phyloP scores from a whole-genome alignment of 768 basidiomycete species.

The Xanthoconium purpureum region DNA sequence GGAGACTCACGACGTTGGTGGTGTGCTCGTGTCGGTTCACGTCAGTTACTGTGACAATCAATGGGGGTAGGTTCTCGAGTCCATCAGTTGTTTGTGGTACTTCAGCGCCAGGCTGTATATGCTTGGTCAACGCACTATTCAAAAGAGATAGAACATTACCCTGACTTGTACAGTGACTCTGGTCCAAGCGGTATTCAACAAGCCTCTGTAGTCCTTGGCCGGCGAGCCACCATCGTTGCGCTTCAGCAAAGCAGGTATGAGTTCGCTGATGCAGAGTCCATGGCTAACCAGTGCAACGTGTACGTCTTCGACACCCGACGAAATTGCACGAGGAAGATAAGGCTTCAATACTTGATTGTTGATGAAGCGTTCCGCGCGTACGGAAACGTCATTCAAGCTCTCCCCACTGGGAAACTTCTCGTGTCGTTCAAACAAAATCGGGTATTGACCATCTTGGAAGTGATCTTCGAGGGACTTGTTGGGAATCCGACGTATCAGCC shows the following conservation, averaged over 20 bases:
- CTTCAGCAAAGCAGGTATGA: conserved; percentile 50
- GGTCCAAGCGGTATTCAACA: conserved; percentile 72
- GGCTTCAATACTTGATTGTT: conserved; percentile 50
- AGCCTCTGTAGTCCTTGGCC: conserved; percentile 40
- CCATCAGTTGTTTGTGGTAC: conserved; percentile 16
- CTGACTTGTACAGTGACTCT: conserved; percentile 48
- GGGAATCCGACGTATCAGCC: conserved; percentile 29
- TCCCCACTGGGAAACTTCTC: conserved; percentile 72
- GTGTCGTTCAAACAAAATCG: conserved; percentile 41
- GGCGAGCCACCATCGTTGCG: conserved; percentile 35
- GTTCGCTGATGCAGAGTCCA: conserved; percentile 64
- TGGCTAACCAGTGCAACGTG: conserved; percentile 75
- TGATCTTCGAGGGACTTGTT: conserved; percentile 42
- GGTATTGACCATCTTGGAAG: conserved; percentile 52
- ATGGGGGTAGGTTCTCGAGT: conserved; percentile 28
- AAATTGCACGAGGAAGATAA: conserved; percentile 45
- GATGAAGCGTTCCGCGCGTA: conserved; percentile 51
- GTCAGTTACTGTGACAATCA: conserved; percentile 46
- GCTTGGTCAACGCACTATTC: conserved; percentile 2
- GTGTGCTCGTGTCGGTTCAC: conserved; percentile 58
- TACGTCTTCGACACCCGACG: conserved; percentile 36
- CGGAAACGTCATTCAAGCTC: conserved; percentile 58
- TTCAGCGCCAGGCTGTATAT: conserved; percentile 29
- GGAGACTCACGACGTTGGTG: conserved; percentile 48
- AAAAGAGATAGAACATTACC: conserved; percentile 31